phyloP scores from a whole-genome alignment of 345 rosid species.

The Sisymbrium altissimum region DNA sequence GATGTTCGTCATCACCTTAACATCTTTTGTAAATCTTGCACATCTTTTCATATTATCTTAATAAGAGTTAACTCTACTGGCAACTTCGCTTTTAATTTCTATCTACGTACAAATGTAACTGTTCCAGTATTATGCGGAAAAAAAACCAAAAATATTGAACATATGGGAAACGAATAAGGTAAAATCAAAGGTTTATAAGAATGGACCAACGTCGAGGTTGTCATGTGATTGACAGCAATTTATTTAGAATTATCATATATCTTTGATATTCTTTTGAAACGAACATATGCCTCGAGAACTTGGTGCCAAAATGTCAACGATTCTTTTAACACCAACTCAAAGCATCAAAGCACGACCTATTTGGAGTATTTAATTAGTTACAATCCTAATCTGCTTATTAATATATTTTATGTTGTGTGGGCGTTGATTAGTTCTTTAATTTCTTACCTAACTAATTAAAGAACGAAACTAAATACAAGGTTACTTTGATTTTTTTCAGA shows the following conservation, averaged over 20 bases:
- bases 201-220: slow-evolving; percentile 17
- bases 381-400: background rate
- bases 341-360: slow-evolving; percentile 30
- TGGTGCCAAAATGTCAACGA: slow-evolving; percentile 37
- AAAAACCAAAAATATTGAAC: background rate
- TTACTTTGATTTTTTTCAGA: background rate
- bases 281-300: slow-evolving; percentile 33
- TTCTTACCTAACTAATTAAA: no score
- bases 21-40: slow-evolving; percentile 5
- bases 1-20: slow-evolving; percentile 13
- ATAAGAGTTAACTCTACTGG: background rate
- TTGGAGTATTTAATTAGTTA: slow-evolving; percentile 4
- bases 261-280: slow-evolving; percentile 15
- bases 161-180: background rate
- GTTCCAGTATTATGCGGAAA: background rate
- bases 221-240: slow-evolving; percentile 28
- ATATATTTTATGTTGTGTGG: background rate
- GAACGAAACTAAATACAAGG: no score
- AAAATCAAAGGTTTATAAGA: background rate
- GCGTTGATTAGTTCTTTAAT: slow-evolving; percentile 11
- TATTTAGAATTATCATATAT: background rate
- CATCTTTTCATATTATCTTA: background rate
- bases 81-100: background rate
- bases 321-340: slow-evolving; percentile 23
- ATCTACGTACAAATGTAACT: background rate